Base-by-base conservation (phyloP, 495 filamentous ascomycete species). In the Bathelium albidoporum region DNA sequence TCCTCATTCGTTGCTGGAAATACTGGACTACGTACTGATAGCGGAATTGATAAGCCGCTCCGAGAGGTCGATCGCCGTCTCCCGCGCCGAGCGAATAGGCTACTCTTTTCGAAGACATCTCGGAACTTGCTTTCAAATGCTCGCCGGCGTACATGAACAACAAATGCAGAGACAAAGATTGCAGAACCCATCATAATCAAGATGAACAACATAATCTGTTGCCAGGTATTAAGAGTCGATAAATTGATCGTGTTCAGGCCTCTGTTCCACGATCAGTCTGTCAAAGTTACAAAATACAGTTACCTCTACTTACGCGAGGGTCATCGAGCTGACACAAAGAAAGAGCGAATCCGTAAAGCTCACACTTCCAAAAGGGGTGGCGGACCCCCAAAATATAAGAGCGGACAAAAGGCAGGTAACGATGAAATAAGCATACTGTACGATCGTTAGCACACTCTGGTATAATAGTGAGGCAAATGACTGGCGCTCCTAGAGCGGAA, bases 381-480 rank as follows among this genome's bases (percentile, higher is more conserved):
- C 86, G 2, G 83, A 81, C 44, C 81, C 81, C 81, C 85, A 94
- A 73, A 95, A 91, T 55, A 95, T 81, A 53, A 87, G 62, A 41
- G 87, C 89, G 29, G 80, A 76, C 39, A 88, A 60, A n/a, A 93
- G 68, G 44, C 79, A 83, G 26, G 83, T 81, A 3, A 74, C 61
- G 66, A 91, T 81, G 73, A 95, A 95, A 74, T 95, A 95, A 63
- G 80, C 73, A 80, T 93, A 88, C 71, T 89, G 85, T 34, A 91
- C 69, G 5, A 55, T 7, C 7, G 7, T 2, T 28, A 24, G 5
- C 49, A n/a, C 26, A 29, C 2, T 28, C 49, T n/a, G 20, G 14
- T 5, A 5, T 14, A 39, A 39, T 5, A 5, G 14, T 39, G 34
- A 39, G 34, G 5, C 34, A 39, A 39, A 39, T 39, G 5, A 39